phyloP scores from a whole-genome alignment of 176 grass and related monocot genomes.

The Cenchrus fungigraminus region DNA sequence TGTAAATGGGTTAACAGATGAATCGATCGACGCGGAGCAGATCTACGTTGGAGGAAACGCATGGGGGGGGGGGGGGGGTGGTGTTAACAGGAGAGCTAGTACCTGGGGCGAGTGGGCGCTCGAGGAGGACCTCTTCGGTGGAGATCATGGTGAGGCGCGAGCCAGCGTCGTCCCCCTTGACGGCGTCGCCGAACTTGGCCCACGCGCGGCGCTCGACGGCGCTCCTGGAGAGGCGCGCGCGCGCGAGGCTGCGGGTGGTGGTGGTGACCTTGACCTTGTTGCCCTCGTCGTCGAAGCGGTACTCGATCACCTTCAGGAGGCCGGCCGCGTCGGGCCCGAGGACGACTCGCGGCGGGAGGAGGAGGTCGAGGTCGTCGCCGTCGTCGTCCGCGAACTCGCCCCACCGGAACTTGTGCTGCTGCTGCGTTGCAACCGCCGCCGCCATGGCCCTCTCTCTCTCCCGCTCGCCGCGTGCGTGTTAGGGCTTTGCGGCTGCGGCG shows the following conservation, averaged over 20 bases:
- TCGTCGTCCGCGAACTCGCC: constrained; percentile 73
- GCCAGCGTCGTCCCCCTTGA: constrained; percentile 61
- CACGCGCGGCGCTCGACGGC: constrained; percentile 73
- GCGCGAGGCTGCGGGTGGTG: constrained; percentile 63
- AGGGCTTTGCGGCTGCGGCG: constrained; percentile 19
- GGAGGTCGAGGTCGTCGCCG: constrained; percentile 59
- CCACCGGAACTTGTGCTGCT: constrained; percentile 64
- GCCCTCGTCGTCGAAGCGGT: constrained; percentile 61
- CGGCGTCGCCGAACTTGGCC: constrained; percentile 77
- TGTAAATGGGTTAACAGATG: background rate
- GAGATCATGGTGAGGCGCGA: constrained; percentile 75
- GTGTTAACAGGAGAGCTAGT: background rate
- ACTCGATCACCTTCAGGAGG: constrained; percentile 61
- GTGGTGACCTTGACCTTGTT: constrained; percentile 75
- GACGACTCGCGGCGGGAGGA: constrained; percentile 65
- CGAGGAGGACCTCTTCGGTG: constrained; percentile 80
- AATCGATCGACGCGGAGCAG: constrained; percentile 16
- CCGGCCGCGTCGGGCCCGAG: constrained; percentile 68
- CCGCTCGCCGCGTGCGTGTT: background rate
- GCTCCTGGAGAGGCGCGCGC: constrained; percentile 63
- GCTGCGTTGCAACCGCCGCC: constrained; percentile 41
- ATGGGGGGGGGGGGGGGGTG: too few species aligned
- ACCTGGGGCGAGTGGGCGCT: constrained; percentile 70
- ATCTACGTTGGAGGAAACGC: background rate
- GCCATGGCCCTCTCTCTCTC: constrained; percentile 30